These are phyloP conservation scores for Cenococcum geophilum DNA, from an alignment of 495 filamentous ascomycete genomes.

Conservation along the genomic window DNA sequence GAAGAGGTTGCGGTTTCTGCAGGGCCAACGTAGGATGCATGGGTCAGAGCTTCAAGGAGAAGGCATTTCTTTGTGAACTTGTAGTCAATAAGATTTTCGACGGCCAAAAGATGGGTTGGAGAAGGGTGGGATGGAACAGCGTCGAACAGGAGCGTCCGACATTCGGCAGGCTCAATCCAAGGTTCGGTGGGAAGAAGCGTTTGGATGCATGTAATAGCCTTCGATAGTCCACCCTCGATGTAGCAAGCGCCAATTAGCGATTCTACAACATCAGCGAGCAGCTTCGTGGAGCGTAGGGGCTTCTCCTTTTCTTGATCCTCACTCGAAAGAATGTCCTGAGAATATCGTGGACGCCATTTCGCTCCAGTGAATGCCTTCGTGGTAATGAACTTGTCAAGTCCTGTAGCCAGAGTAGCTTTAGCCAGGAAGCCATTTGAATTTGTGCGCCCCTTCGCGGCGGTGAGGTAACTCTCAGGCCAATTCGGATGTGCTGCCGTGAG, in stretches of 20 bases:
- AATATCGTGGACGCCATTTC: constrained; percentile 66
- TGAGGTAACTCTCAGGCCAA: constrained; percentile 77
- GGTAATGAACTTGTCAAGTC: constrained; percentile 70
- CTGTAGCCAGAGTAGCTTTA: constrained; percentile 53
- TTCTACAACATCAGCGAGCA: constrained; percentile 86
- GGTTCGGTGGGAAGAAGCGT: constrained; percentile 52
- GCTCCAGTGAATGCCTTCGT: constrained; percentile 57
- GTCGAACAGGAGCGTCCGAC: constrained; percentile 9
- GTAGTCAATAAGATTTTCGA: constrained; percentile 63
- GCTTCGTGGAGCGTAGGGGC: constrained; percentile 59
- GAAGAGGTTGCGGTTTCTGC: constrained; percentile 50
- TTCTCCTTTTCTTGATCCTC: constrained; percentile 5
- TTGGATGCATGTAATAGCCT: constrained; percentile 58
- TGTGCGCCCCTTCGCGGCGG: constrained; percentile 57
- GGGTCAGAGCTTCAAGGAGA: constrained; percentile 80
- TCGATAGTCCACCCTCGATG: constrained; percentile 59
- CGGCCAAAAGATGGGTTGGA: constrained; percentile 32
- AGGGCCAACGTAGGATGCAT: constrained; percentile 56
- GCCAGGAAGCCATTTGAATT: constrained; percentile 68
- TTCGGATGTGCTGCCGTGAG: constrained; percentile 58
- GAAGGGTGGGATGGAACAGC: constrained; percentile 2
- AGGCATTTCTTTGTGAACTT: constrained; percentile 63
- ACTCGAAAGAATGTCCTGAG: constrained; percentile 44
- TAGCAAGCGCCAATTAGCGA: constrained; percentile 75
- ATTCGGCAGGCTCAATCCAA: constrained; percentile 24